These are phyloP conservation scores for Clonostachys byssicola DNA, from an alignment of 2,329 filamentous ascomycete genomes.

Conservation along the genomic window DNA sequence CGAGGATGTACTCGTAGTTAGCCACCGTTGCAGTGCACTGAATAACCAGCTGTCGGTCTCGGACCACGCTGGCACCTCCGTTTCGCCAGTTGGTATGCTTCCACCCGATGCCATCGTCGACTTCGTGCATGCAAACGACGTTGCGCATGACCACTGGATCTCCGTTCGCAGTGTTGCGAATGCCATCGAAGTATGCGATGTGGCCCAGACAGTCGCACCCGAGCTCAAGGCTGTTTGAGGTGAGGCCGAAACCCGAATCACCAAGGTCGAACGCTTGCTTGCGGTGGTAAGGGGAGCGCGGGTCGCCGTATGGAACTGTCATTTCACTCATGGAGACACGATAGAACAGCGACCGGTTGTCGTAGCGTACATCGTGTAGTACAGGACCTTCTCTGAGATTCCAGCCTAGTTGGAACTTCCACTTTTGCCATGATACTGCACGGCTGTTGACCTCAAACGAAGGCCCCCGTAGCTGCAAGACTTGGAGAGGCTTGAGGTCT, in stretches of 20 bases:
- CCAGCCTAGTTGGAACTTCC: constrained; percentile 65
- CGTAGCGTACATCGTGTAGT: constrained; percentile 65
- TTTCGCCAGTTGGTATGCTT: constrained; percentile 59
- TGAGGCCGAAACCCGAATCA: constrained; percentile 62
- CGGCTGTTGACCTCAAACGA: constrained; percentile 34
- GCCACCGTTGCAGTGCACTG: constrained; percentile 59
- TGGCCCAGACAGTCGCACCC: constrained; percentile 69
- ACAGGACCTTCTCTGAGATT: constrained; percentile 67
- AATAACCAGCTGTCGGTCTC: constrained; percentile 51
- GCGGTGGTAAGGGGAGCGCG: constrained; percentile 59
- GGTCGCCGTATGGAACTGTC: constrained; percentile 53
- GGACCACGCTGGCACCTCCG: constrained; percentile 47
- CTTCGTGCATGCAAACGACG: constrained; percentile 25
- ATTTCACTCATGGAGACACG: constrained; percentile 65
- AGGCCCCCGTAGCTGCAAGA: constrained; percentile 27
- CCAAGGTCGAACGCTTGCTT: constrained; percentile 73
- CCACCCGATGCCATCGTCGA: constrained; percentile 50
- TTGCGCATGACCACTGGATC: constrained; percentile 42
- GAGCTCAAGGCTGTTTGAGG: constrained; percentile 62
- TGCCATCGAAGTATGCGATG: constrained; percentile 59
- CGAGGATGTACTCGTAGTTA: constrained; percentile 54
- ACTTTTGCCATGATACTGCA: constrained; percentile 57
- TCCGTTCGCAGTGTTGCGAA: constrained; percentile 48
- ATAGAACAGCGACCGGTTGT: constrained; percentile 60
- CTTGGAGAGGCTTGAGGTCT: constrained; percentile 55